Percentiles rank a stretch among this genome's conserved stretches.
These are phyloP conservation scores for Karstenula rhodostoma DNA, from an alignment of 2,329 filamentous ascomycete genomes.

Conservation along the genomic window DNA sequence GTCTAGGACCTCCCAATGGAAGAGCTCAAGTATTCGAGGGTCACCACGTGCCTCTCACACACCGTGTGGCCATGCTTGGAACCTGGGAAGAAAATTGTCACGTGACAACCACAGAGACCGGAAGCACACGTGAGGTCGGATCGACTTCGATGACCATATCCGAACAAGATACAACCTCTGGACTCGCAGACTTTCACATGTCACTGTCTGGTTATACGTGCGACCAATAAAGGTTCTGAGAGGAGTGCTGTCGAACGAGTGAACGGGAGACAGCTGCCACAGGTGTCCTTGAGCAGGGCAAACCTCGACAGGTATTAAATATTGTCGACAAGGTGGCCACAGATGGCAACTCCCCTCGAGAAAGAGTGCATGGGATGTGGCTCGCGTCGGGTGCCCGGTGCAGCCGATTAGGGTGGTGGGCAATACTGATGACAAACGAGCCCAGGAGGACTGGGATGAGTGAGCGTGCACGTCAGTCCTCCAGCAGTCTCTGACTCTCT, in stretches of 20 bases:
- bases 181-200: background rate
- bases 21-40: background rate
- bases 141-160: background rate
- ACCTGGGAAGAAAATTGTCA: background rate
- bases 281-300: background rate
- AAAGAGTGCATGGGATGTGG: background rate
- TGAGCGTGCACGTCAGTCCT: slow-evolving; percentile 23
- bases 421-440: slow-evolving; percentile 34
- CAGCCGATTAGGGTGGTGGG: background rate
- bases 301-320: background rate
- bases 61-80: background rate
- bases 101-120: background rate
- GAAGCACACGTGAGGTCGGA: background rate
- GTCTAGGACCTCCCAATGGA: too few species aligned
- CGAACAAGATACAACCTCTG: background rate
- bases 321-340: background rate
- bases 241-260: too few species aligned
- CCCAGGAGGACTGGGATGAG: slow-evolving; percentile 15
- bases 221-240: background rate
- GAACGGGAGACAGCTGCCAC: too few species aligned
- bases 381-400: background rate
- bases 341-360: background rate
- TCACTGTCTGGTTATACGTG: background rate
- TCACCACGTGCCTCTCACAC: background rate
- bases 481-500: slow-evolving; percentile 9